Percentiles rank a stretch among this genome's conserved stretches.
Evolutionary conservation across 352 stramenopile species (phyloP).

Genomic region (Pythium myriotylum): DNA sequence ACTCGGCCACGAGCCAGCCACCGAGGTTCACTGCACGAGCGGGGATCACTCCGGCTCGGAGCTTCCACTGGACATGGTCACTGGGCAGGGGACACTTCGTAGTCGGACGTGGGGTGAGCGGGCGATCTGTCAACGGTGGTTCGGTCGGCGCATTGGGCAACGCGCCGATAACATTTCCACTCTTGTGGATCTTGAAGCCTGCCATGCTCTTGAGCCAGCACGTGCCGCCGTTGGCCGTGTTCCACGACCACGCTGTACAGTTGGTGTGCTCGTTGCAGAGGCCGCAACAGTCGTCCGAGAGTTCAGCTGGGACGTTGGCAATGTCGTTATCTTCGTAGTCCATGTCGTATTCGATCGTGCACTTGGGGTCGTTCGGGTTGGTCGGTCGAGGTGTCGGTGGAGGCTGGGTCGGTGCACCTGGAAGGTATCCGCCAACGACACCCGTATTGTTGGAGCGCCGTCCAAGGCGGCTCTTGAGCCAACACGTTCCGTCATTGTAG

Average conservation of each 20-base stretch:
- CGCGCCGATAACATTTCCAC: not conserved
- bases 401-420: too few relatives aligned
- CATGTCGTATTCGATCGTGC: not conserved
- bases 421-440: too few relatives aligned
- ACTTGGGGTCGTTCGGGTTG: too few relatives aligned
- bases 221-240: conserved; percentile 47
- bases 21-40: conserved; percentile 62
- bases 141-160: not conserved
- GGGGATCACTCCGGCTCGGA: conserved; percentile 26
- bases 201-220: conserved; percentile 55
- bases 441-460: too few relatives aligned
- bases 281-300: conserved; percentile 13
- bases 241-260: conserved; percentile 39
- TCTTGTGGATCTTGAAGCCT: not conserved
- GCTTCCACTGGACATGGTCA: conserved; percentile 23
- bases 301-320: not conserved
- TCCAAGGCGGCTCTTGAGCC: conserved; percentile 36
- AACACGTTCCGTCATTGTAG: conserved; percentile 50
- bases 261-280: not conserved
- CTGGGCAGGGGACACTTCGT: not conserved
- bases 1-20: conserved; percentile 33
- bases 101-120: not conserved
- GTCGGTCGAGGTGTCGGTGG: too few relatives aligned
- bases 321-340: conserved; percentile 36
- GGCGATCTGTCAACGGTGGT: not conserved